Percentiles rank a stretch among this genome's conserved stretches.
phyloP scores from a whole-genome alignment of 805 yeast genomes.

The Nakazawaea populi region DNA sequence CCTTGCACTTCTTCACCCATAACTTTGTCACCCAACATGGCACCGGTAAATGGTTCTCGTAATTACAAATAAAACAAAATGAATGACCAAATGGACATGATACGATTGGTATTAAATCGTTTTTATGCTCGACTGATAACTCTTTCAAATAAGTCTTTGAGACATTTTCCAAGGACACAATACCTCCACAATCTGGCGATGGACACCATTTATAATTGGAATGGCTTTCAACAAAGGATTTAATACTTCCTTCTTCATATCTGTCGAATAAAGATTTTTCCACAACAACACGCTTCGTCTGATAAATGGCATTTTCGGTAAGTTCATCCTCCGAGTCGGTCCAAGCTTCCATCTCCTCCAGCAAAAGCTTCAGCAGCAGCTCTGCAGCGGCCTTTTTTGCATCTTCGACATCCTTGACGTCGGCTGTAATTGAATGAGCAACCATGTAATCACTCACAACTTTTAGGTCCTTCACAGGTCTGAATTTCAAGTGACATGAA shows the following conservation, averaged over 20 bases:
- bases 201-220: constrained; percentile 73
- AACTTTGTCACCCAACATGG: constrained; percentile 62
- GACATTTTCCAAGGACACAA: constrained; percentile 28
- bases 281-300: constrained; percentile 8
- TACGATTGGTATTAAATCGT: constrained; percentile 54
- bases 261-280: constrained; percentile 23
- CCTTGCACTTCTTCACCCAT: constrained; percentile 78
- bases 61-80: constrained; percentile 74
- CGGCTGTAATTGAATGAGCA: constrained; percentile 5
- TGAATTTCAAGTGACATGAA: constrained; percentile 38
- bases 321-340: constrained; percentile 11
- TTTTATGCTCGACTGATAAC: constrained; percentile 7
- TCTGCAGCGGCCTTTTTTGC: constrained; percentile 7
- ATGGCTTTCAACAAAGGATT: constrained; percentile 46
- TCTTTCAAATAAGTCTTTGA: constrained; percentile 16
- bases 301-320: constrained; percentile 16
- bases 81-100: constrained; percentile 58
- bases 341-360: constrained; percentile 16
- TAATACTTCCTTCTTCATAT: constrained; percentile 38
- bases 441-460: constrained; percentile 19
- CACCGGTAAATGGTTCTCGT: constrained; percentile 79
- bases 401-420: constrained; percentile 11
- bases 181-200: constrained; percentile 65
- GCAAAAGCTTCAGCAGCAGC: constrained; percentile 12
- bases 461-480: constrained; percentile 31